A percentile compares a stretch with the other conserved stretches of the same genome.
phyloP scores from a whole-genome alignment of 345 rosid species.

The Hevea brasiliensis region DNA sequence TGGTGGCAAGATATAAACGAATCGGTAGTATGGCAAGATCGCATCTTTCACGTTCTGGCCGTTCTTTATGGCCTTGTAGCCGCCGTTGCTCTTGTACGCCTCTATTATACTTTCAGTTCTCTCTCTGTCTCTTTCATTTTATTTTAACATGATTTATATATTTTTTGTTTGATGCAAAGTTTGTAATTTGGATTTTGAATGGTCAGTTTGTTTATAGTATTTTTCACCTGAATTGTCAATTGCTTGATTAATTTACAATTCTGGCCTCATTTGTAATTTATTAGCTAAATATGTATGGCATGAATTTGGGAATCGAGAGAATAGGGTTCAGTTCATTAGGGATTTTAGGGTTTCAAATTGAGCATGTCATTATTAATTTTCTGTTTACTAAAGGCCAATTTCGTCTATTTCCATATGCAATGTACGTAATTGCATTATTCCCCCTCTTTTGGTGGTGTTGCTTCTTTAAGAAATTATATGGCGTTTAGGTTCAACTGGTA shows the following conservation, averaged over 20 bases:
- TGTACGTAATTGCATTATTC: background rate
- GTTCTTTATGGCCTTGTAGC: slow-evolving; percentile 69
- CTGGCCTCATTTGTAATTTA: background rate
- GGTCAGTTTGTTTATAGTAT: background rate
- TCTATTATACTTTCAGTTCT: background rate
- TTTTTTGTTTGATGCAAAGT: background rate
- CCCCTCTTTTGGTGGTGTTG: background rate
- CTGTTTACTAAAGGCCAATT: no score
- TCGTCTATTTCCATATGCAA: background rate
- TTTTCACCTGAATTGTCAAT: no score
- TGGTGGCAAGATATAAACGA: slow-evolving; percentile 76
- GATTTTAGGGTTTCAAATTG: slow-evolving; percentile 14
- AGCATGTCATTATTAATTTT: background rate
- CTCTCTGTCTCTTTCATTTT: background rate
- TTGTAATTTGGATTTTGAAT: background rate
- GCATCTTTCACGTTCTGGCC: slow-evolving; percentile 70
- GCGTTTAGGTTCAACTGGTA: slow-evolving; percentile 66
- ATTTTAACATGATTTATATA: no score
- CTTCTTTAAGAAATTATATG: background rate
- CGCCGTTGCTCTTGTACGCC: slow-evolving; percentile 59
- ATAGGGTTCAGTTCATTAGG: background rate
- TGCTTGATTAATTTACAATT: background rate
- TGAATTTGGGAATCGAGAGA: background rate
- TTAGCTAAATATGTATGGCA: background rate
- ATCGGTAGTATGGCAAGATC: slow-evolving; percentile 80